Evolutionary conservation across 768 basidiomycete species (phyloP), one percentile per base, ranked within the genome.

Genomic region (Rhodotorula taiwanensis): DNA sequence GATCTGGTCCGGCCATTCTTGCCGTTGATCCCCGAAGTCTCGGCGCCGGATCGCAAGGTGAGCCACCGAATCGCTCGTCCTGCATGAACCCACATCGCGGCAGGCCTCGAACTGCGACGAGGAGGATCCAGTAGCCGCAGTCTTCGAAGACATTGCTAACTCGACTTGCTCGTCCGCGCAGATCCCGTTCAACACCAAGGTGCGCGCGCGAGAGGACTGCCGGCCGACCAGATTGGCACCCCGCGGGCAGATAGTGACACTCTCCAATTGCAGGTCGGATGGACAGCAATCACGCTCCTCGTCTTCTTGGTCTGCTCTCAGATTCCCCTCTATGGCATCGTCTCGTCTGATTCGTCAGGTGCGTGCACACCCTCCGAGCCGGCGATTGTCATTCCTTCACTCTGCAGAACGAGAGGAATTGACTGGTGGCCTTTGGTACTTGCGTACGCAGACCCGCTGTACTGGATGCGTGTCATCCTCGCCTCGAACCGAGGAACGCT

Each of bases 221-320:
- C n/a, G n/a, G n/a, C n/a, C n/a, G n/a, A n/a, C n/a, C n/a, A n/a
- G n/a, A n/a, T n/a, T n/a, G n/a, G n/a, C n/a, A n/a, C n/a, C n/a
- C n/a, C n/a, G n/a, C n/a, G n/a, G n/a, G n/a, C n/a, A n/a, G n/a
- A n/a, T n/a, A n/a, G n/a, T n/a, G n/a, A n/a, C n/a, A n/a, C n/a
- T n/a, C n/a, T n/a, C n/a, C n/a, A n/a, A n/a, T 6, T 25, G 8
- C 64, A 73, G 72, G 68, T 73, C 67, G 79, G 93, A 86, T 97
- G 93, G 94, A 99, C 94, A 13, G 91, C 94, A 60, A 91, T 98
- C 34, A 98, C 94, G 5, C 90, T 99, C 74, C 86, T 97, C 78
- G 97, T 99, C 77, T 98, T 97, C 88, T 79, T 99, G 74, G 94
- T 98, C 68, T 98, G 94, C 82, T 97, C 93, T 31, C 95, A 98